Evolutionary conservation across 164 flowering plant genomes (phyloP), one percentile per base, ranked within the genome.

Genomic region (Stephania yunnanensis): DNA sequence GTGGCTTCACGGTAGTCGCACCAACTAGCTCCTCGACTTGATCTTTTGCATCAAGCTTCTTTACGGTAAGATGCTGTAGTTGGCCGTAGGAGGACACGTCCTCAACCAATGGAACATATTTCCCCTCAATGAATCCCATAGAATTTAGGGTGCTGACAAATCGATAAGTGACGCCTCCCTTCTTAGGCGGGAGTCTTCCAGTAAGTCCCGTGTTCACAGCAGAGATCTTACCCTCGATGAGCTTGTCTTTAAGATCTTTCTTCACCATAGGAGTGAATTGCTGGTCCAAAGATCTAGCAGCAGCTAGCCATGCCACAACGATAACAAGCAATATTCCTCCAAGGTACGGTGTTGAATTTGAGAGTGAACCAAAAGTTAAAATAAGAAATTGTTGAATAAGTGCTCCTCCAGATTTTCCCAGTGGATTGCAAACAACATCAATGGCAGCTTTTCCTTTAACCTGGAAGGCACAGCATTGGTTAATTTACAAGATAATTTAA

Each of bases 371-470:
- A 30, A 53, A 80, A 17, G 80, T 80, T 36, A 80, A 67, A 10
- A 80, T 80, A 50, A 80, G 80, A 58, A 80, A 80, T 46, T 80
- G 82, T 67, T 80, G 82, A 55, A 80, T 77, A 73, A 80, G 77
- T 6, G 82, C 82, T 22, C 82, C 82, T 22, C 82, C 82, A 25
- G 82, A 80, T 72, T 80, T 80, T 66, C 82, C 82, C 44, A 80
- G 20, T 30, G 82, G 82, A 68, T 80, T 80, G 80, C 82, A 80
- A 22, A 80, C 82, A 13, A 80, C 80, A 74, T 80, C 82, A 74
- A 80, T 80, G 10, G 82, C 82, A 36, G 82, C 82, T 68, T 80
- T 80, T 31, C 82, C 82, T 77, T 80, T 80, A n/a, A 80, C 78
- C 82, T 80, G 74, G 25, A 46, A 70, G 29, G 50, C 25, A 45